Evolutionary conservation across 331 rosid genomes (phyloP).

Genomic region (Pyracantha coccinea): DNA sequence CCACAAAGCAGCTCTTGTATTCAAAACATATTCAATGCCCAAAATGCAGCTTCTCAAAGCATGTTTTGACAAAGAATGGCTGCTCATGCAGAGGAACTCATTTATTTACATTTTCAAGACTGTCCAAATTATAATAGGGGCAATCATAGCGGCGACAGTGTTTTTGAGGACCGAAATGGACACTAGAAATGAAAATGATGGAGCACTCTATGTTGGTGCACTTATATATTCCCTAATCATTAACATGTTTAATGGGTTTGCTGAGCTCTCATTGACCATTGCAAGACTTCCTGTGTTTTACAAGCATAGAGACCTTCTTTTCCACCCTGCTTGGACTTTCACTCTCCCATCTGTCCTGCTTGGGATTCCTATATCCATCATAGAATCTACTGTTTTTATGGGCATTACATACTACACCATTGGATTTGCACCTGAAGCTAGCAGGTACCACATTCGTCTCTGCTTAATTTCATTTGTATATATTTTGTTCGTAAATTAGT

Average conservation of each 20-base stretch:
- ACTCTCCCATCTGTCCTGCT: slow-evolving; percentile 69
- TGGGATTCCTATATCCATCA: slow-evolving; percentile 49
- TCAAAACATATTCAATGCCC: slow-evolving; percentile 37
- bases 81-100: slow-evolving; percentile 58
- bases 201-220: slow-evolving; percentile 53
- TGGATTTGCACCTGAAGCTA: slow-evolving; percentile 83
- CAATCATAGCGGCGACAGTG: slow-evolving; percentile 48
- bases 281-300: slow-evolving; percentile 80
- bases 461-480: not conserved
- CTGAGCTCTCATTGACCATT: slow-evolving; percentile 66
- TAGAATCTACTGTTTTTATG: slow-evolving; percentile 56
- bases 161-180: slow-evolving; percentile 61
- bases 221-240: slow-evolving; percentile 46
- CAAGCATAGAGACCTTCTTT: slow-evolving; percentile 85
- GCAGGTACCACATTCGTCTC: slow-evolving; percentile 36
- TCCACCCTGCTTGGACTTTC: slow-evolving; percentile 89
- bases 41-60: slow-evolving; percentile 51
- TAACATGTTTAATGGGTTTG: slow-evolving; percentile 76
- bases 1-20: slow-evolving; percentile 74
- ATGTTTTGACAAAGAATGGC: slow-evolving; percentile 73
- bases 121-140: slow-evolving; percentile 37
- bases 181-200: slow-evolving; percentile 41
- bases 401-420: slow-evolving; percentile 57
- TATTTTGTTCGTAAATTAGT: not conserved
- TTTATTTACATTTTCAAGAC: slow-evolving; percentile 68